phyloP scores from a whole-genome alignment of 2,329 filamentous ascomycete genomes.

The Nemania sp. region DNA sequence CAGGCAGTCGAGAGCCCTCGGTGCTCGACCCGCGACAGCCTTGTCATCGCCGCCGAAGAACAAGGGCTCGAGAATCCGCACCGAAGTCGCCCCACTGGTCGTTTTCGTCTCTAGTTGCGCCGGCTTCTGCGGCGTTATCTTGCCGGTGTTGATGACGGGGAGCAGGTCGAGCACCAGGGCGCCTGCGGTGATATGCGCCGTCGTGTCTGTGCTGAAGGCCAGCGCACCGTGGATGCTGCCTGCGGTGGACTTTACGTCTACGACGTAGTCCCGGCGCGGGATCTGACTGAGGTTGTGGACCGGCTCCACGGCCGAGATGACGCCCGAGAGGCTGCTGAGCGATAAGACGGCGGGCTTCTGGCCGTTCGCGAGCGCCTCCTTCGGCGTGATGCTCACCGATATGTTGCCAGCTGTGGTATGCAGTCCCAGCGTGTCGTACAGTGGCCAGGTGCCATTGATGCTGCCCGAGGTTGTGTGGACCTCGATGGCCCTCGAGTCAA shows the following conservation, averaged over 20 bases:
- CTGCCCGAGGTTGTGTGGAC: constrained; percentile 49
- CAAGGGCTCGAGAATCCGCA: constrained; percentile 50
- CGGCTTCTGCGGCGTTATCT: constrained; percentile 22
- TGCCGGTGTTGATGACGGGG: constrained; percentile 47
- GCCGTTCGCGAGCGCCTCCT: constrained; percentile 42
- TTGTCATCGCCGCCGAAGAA: constrained; percentile 43
- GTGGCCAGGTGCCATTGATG: constrained; percentile 55
- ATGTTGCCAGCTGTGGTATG: constrained; percentile 51
- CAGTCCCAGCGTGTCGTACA: constrained; percentile 55
- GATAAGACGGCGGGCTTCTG: constrained; percentile 48
- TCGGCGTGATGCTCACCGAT: constrained; percentile 46
- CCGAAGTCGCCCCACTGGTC: constrained; percentile 48
- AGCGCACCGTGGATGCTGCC: constrained; percentile 49
- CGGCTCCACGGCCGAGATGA: constrained; percentile 48
- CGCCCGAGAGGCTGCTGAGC: constrained; percentile 50
- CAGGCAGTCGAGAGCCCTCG: constrained; percentile 42
- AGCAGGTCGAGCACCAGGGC: constrained; percentile 47
- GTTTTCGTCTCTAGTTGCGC: constrained; percentile 48
- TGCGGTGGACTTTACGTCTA: constrained; percentile 50
- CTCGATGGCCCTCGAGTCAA: constrained; percentile 50
- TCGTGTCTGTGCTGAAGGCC: constrained; percentile 45
- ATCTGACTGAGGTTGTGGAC: constrained; percentile 41
- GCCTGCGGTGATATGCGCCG: constrained; percentile 49
- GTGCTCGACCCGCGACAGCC: background rate
- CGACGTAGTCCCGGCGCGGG: constrained; percentile 53